Percentiles rank a stretch among this genome's conserved stretches.
Evolutionary conservation across 768 basidiomycete genomes (phyloP).

Genomic region (Leucocoprinus leucothites): DNA sequence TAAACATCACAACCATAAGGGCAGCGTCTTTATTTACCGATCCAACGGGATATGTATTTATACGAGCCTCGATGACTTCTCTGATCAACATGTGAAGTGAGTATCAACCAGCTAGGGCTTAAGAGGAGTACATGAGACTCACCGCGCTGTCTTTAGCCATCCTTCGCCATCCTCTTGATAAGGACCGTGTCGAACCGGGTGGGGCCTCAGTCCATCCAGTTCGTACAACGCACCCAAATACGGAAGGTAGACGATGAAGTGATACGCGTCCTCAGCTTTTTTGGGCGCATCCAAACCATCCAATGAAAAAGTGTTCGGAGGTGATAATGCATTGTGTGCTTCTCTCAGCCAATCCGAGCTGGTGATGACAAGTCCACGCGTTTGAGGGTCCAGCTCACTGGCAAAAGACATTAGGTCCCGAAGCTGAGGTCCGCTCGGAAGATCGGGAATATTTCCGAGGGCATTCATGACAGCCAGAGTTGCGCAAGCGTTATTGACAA

Average conservation of each 20-base stretch:
- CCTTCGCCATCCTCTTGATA: conserved; percentile 69
- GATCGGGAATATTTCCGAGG: conserved; percentile 72
- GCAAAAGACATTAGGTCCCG: conserved; percentile 75
- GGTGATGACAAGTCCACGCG: conserved; percentile 75
- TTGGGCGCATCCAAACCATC: conserved; percentile 76
- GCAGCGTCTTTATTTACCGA: conserved; percentile 54
- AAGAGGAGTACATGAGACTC: conserved; percentile 19
- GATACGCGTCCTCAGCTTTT: conserved; percentile 82
- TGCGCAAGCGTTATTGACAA: conserved; percentile 95
- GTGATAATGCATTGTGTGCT: conserved; percentile 91
- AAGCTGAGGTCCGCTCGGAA: conserved; percentile 64
- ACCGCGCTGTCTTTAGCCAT: conserved; percentile 84
- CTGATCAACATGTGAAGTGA: conserved; percentile 33
- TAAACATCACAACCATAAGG: not conserved
- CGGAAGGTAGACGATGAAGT: conserved; percentile 94
- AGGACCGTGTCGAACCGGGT: conserved; percentile 78
- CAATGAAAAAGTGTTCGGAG: conserved; percentile 83
- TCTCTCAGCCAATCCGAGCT: conserved; percentile 78
- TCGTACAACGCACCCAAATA: conserved; percentile 84
- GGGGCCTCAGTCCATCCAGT: conserved; percentile 83
- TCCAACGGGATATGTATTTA: conserved; percentile 86
- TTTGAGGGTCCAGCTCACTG: conserved; percentile 83
- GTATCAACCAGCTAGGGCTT: conserved; percentile 14
- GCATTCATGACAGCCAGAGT: conserved; percentile 94
- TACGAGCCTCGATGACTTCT: conserved; percentile 83